These are phyloP conservation scores for Creolimax fragrantissima DNA, from an alignment of 78 protist genomes.

Conservation along the genomic window DNA sequence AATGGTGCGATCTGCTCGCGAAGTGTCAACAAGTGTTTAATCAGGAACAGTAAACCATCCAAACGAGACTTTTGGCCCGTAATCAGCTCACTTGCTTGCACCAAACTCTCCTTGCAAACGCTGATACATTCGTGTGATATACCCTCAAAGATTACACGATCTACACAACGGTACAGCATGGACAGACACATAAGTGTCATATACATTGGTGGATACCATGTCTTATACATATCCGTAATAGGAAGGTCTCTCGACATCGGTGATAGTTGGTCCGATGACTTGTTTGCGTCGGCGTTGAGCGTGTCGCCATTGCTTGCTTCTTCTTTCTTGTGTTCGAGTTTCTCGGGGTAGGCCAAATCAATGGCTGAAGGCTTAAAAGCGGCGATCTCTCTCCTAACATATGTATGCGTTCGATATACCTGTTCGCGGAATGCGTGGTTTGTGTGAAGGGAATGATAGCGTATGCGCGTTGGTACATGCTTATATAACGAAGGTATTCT, in stretches of 20 bases:
- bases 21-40: conserved; percentile 25
- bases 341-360: conserved; percentile 6
- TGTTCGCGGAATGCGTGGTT: too few species aligned
- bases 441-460: too few species aligned
- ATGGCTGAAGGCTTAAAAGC: neutral
- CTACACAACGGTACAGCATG: conserved; percentile 8
- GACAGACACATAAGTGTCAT: neutral
- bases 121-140: neutral
- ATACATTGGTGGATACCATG: conserved; percentile 7
- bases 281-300: too few species aligned
- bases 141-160: neutral
- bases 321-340: too few species aligned
- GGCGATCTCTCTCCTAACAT: neutral
- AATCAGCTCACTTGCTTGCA: neutral
- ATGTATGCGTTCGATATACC: neutral
- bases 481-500: too few species aligned
- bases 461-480: too few species aligned
- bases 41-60: conserved; percentile 28
- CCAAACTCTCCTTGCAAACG: neutral
- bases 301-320: neutral
- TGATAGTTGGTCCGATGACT: too few species aligned
- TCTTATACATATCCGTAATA: neutral
- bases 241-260: neutral
- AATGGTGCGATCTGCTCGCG: conserved; percentile 34
- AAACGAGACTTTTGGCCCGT: neutral